Percentiles rank a stretch among this genome's conserved stretches.
Conservation (phyloP, 108 stramenopile genomes). For the Epithemia pelagica region DNA sequence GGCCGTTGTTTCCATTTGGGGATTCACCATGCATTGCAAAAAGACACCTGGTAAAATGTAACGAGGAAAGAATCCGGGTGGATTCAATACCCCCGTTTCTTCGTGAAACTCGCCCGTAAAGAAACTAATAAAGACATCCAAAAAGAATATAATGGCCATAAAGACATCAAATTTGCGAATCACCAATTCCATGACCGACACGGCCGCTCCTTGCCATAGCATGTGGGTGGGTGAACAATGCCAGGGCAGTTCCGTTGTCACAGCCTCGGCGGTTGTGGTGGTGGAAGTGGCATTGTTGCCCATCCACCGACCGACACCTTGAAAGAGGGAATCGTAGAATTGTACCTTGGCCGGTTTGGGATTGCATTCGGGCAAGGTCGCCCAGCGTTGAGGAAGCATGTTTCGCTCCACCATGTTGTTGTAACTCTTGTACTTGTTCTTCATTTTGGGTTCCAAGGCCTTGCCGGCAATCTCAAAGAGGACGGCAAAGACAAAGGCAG, state of each 20-base stretch:
- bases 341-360: neutral
- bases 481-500: constrained; percentile 44
- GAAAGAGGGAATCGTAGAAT: neutral
- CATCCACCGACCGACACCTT: neutral
- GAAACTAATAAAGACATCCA: constrained; percentile 76
- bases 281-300: neutral
- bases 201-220: constrained; percentile 19
- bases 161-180: constrained; percentile 37
- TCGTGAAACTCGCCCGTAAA: constrained; percentile 67
- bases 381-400: neutral
- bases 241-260: constrained; percentile 14
- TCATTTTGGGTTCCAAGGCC: constrained; percentile 41
- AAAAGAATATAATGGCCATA: constrained; percentile 45
- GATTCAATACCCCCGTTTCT: constrained; percentile 40
- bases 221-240: constrained; percentile 26
- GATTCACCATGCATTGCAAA: constrained; percentile 69
- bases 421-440: constrained; percentile 9
- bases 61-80: constrained; percentile 53
- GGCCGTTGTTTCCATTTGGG: constrained; percentile 45
- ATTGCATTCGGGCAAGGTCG: neutral
- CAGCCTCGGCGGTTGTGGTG: neutral
- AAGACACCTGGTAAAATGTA: constrained; percentile 69
- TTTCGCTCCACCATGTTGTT: constrained; percentile 6
- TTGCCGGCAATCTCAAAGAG: constrained; percentile 45
- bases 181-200: constrained; percentile 24